Conservation (phyloP, 371 early-diverging fungal species). For the Apophysomyces sp. region DNA sequence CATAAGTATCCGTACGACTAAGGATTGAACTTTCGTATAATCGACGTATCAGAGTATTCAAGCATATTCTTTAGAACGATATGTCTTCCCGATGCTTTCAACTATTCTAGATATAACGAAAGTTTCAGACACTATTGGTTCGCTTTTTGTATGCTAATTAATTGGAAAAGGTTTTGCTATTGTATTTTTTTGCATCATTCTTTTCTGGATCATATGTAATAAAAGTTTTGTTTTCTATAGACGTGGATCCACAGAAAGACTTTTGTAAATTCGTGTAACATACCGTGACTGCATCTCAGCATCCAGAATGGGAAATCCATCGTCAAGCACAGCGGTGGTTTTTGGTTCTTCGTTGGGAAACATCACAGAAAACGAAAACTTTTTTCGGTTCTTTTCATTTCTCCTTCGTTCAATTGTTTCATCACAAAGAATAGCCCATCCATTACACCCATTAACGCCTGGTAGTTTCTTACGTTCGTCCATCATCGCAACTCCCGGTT, state of each 20-base stretch:
- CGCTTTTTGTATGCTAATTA: no score
- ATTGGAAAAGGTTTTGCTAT: no score
- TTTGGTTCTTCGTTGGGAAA: background rate
- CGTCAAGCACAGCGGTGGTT: background rate
- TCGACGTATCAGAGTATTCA: no score
- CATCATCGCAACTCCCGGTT: background rate
- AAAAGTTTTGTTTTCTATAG: background rate
- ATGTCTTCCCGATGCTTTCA: no score
- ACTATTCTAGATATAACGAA: no score
- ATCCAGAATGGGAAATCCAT: background rate
- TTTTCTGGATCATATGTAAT: no score
- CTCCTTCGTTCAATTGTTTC: background rate
- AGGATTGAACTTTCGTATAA: no score
- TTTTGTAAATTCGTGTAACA: background rate
- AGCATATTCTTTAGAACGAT: no score
- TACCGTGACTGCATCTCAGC: background rate
- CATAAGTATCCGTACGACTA: no score
- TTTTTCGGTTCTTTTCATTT: constrained; percentile 1
- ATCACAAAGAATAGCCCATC: background rate
- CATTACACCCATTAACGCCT: background rate
- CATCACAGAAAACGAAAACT: constrained; percentile 1
- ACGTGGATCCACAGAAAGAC: no score
- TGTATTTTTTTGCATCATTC: no score
- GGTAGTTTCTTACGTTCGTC: background rate
- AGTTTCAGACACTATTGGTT: no score